Percentiles rank a stretch among this genome's conserved stretches.
Evolutionary conservation across 345 rosid species (phyloP).

Genomic region (Iberis pinnata): DNA sequence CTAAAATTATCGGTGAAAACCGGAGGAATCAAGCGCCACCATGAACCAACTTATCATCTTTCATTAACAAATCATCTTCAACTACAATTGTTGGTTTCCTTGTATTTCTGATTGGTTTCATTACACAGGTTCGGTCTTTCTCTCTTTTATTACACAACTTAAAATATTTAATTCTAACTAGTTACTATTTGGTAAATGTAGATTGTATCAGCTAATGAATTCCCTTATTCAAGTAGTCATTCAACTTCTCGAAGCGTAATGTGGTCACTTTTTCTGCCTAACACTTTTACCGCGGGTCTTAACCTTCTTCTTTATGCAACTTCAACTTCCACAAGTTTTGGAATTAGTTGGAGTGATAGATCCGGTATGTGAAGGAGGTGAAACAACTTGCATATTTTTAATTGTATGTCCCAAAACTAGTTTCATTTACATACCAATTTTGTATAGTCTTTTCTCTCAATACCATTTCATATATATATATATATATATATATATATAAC

Average conservation of each 20-base stretch:
- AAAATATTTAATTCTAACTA: slow-evolving; percentile 13
- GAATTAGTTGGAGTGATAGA: slow-evolving; percentile 72
- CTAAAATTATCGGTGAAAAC: no score
- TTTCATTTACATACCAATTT: no score
- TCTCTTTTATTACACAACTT: no score
- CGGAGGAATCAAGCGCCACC: no score
- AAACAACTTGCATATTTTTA: slow-evolving; percentile 52
- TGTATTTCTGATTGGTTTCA: slow-evolving; percentile 58
- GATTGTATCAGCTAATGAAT: slow-evolving; percentile 45
- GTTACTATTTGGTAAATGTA: slow-evolving; percentile 30
- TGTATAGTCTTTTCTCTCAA: no score
- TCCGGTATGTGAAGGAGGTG: slow-evolving; percentile 37
- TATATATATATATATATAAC: no score
- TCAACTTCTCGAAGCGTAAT: slow-evolving; percentile 30
- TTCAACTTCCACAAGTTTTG: slow-evolving; percentile 41
- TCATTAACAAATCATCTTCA: slow-evolving; percentile 69
- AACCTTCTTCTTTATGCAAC: slow-evolving; percentile 45
- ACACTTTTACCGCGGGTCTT: slow-evolving; percentile 59
- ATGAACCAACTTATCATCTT: no score
- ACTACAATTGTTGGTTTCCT: slow-evolving; percentile 76
- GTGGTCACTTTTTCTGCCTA: slow-evolving; percentile 87
- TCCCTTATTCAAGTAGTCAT: slow-evolving; percentile 42
- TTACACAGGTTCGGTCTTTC: slow-evolving; percentile 58
- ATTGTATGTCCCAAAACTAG: slow-evolving; percentile 51
- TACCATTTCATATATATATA: no score